Base-by-base conservation (phyloP, 805 yeast genomes). In the Ogataea thermomethanolica region DNA sequence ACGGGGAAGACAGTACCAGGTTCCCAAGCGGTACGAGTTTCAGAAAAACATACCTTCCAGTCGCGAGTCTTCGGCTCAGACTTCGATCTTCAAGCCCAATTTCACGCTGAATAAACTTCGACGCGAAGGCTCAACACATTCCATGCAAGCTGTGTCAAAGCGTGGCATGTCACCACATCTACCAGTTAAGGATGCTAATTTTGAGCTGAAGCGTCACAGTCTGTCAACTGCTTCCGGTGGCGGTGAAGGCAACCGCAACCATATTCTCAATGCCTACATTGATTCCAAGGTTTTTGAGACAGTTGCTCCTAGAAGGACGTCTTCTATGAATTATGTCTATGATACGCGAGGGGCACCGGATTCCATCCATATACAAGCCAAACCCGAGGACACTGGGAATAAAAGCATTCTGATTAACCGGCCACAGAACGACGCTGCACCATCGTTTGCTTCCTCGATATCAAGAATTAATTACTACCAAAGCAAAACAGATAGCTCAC, bases 201-300 rank as follows among this genome's bases (percentile, higher is more conserved):
- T 37, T 8, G 51, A 49, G 11, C 12, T 45, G 29, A 56, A 56
- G 36, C 41, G 58, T 22, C 55, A 50, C 27, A 55, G 56, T 37
- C 37, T 50, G 12, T 49, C 57, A 2, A 37, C 51, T 15, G 45
- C 41, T 12, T 37, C 37, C 5, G 40, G 37, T 5, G 44, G 43
- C 6, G 37, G 33, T 11, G 35, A 35, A 7, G 43, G 38, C 5
- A 29, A 30, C 27, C 48, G 39, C 25, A 30, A 49, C 29, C 49
- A 47, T 35, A 33, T 50, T 31, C 14, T 58, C 17, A 53, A 55
- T 15, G 48, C 61, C 7, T 59, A 59, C 39, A 51, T 58, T 35
- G 65, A 61, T 13, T 37, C 51, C 2, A 51, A 48, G 25, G 64
- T 56, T 3, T 41, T 56, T 22, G 62, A 59, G 26, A 61, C 62